A percentile compares a stretch with the other conserved stretches of the same genome.
Evolutionary conservation across 2,329 filamentous ascomycete genomes (phyloP).

Genomic region (Aureobasidium sp.): DNA sequence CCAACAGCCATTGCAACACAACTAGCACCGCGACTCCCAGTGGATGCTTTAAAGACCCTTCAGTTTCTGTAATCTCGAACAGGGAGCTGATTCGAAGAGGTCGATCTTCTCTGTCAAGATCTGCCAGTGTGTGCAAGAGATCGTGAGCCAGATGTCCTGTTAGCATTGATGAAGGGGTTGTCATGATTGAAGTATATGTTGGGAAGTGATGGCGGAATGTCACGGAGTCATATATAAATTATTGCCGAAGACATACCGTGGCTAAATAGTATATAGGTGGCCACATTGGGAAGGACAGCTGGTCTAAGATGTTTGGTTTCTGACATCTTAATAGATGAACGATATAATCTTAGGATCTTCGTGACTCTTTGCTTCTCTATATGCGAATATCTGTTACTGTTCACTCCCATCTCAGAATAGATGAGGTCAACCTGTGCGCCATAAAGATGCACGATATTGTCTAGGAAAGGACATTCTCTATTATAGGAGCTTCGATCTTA

Average conservation of each 20-base stretch:
- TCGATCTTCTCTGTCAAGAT: neutral
- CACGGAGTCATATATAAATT: neutral
- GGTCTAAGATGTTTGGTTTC: no score
- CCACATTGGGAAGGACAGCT: no score
- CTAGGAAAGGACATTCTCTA: no score
- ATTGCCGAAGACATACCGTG: neutral
- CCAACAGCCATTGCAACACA: neutral
- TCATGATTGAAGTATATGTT: neutral
- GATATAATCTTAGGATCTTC: no score
- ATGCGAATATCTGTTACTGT: no score
- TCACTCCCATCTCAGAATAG: no score
- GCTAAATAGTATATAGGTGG: neutral
- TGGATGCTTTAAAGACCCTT: neutral
- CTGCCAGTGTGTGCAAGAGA: neutral
- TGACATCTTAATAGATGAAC: no score
- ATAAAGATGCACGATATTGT: no score
- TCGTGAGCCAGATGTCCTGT: neutral
- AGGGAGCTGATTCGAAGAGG: neutral
- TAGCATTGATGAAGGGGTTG: neutral
- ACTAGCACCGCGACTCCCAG: neutral
- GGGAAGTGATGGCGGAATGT: neutral
- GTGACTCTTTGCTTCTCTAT: no score
- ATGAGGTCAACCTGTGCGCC: no score
- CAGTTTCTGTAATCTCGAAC: neutral
- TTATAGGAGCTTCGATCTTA: no score